A percentile compares a stretch with the other conserved stretches of the same genome.
phyloP scores from a whole-genome alignment of 768 basidiomycete species.

The Auriscalpium microsporum region DNA sequence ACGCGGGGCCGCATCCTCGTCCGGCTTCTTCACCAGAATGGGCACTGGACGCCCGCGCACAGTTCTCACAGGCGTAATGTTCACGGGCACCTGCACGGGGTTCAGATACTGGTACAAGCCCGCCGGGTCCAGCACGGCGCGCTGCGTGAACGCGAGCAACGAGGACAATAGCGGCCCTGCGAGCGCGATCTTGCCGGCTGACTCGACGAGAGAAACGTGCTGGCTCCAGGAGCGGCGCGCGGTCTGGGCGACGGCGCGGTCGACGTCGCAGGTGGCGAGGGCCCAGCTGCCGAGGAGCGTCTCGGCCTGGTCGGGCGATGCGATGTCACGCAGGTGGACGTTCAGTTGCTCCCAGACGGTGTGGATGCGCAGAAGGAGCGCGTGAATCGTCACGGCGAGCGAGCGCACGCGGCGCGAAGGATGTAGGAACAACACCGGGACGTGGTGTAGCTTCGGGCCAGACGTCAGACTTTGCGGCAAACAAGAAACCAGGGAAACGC shows the following conservation, averaged over 20 bases:
- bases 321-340: conserved; percentile 40
- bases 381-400: conserved; percentile 53
- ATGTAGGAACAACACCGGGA: conserved; percentile 74
- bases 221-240: conserved; percentile 50
- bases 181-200: conserved; percentile 23
- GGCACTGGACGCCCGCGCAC: conserved; percentile 24
- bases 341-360: conserved; percentile 40
- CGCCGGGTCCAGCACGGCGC: conserved; percentile 51
- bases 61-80: conserved; percentile 24
- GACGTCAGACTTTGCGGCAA: not conserved
- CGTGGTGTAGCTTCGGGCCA: conserved; percentile 63
- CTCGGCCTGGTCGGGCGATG: conserved; percentile 42
- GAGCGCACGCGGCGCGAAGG: conserved; percentile 68
- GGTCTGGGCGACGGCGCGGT: conserved; percentile 45
- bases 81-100: conserved; percentile 42
- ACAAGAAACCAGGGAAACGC: conserved; percentile 24
- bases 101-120: conserved; percentile 54
- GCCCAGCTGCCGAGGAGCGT: conserved; percentile 66
- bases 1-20: conserved; percentile 22
- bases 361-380: conserved; percentile 52
- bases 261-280: conserved; percentile 62
- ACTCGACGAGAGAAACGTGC: conserved; percentile 17
- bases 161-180: conserved; percentile 24
- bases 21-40: conserved; percentile 26
- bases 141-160: conserved; percentile 44